A percentile compares a stretch with the other conserved stretches of the same genome.
These are phyloP conservation scores for Tetragonia tetragonoides DNA, from an alignment of 148 eudicot genomes.

Conservation along the genomic window DNA sequence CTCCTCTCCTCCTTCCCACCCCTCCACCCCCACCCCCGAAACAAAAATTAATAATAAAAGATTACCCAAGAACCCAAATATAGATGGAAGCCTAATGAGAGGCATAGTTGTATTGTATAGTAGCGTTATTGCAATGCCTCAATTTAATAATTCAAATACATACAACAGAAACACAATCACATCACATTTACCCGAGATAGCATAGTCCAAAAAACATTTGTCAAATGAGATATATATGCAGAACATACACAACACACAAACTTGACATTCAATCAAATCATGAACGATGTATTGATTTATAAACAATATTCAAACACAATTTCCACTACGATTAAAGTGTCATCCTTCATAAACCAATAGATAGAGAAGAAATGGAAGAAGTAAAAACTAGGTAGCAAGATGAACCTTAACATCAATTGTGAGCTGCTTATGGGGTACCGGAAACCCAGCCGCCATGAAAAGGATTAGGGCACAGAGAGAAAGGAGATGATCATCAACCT, in stretches of 20 bases:
- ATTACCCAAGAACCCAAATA: too few relatives aligned
- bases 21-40: too few relatives aligned
- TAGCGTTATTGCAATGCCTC: too few relatives aligned
- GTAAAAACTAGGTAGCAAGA: not conserved
- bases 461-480: not conserved
- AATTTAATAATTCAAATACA: not conserved
- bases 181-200: not conserved
- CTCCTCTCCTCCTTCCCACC: too few relatives aligned
- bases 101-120: too few relatives aligned
- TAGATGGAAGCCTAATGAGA: too few relatives aligned
- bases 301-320: not conserved
- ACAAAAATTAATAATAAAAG: too few relatives aligned
- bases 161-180: too few relatives aligned
- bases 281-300: not conserved
- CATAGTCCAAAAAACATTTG: not conserved
- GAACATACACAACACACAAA: too few relatives aligned
- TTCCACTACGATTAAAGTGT: not conserved
- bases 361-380: too few relatives aligned
- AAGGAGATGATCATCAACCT: not conserved
- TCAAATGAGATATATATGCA: too few relatives aligned
- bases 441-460: constrained; percentile 44
- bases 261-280: not conserved
- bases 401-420: constrained; percentile 48
- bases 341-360: too few relatives aligned
- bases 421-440: constrained; percentile 52